Percentiles rank a stretch among this genome's conserved stretches.
These are phyloP conservation scores for Scedosporium boydii DNA, from an alignment of 2,329 filamentous ascomycete species.

Conservation along the genomic window DNA sequence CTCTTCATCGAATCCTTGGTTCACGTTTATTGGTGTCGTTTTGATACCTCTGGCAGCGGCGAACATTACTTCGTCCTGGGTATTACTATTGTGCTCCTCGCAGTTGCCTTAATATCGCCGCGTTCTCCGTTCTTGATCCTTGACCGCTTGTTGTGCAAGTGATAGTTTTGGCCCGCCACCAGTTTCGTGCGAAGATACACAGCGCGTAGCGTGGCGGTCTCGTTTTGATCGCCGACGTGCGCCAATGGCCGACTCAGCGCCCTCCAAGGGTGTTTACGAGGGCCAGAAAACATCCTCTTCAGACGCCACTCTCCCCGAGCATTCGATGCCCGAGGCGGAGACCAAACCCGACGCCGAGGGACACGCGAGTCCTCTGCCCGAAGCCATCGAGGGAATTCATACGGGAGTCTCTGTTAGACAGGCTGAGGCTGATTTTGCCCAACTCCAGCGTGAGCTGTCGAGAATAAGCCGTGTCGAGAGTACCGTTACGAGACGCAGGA, in stretches of 20 bases:
- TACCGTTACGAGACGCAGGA: conserved; percentile 21
- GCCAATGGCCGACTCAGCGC: background rate
- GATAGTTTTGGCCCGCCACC: background rate
- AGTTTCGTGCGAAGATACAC: background rate
- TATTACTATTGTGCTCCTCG: no score
- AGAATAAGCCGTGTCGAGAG: conserved; percentile 40
- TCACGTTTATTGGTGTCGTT: background rate
- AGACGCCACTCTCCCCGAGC: conserved; percentile 7
- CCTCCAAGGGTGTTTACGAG: conserved; percentile 8
- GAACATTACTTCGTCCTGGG: no score
- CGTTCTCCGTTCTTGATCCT: background rate
- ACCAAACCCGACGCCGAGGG: conserved; percentile 5
- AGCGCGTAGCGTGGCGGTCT: background rate
- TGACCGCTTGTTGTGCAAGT: background rate
- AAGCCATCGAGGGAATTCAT: background rate
- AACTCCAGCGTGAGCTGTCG: conserved; percentile 54
- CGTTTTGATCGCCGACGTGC: background rate
- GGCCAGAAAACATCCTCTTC: conserved; percentile 8
- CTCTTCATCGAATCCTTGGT: background rate
- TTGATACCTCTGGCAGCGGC: background rate
- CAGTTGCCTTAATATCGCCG: background rate
- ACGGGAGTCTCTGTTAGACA: conserved; percentile 53
- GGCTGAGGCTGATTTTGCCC: conserved; percentile 61
- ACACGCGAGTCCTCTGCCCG: background rate
- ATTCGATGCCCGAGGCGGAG: background rate